Percentiles rank a stretch among this genome's conserved stretches.
Evolutionary conservation across 371 early-diverging fungal species (phyloP).

Genomic region (Syncephalastrum monosporum): DNA sequence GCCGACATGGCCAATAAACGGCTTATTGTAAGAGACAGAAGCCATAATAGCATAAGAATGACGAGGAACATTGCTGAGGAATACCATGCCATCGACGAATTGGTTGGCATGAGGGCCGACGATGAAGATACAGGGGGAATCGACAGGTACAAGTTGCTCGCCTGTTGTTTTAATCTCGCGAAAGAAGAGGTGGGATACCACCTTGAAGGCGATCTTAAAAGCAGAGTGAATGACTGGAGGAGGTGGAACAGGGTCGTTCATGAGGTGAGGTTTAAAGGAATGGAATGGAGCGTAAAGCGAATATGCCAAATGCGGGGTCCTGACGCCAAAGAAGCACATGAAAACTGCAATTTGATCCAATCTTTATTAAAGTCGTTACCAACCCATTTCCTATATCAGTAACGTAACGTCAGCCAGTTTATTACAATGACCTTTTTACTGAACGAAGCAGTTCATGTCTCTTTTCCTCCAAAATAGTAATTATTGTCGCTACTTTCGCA

Average conservation of each 20-base stretch:
- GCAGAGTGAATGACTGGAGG: conserved; percentile 14
- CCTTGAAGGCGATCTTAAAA: conserved; percentile 13
- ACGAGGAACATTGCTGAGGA: conserved; percentile 74
- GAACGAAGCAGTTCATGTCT: no score
- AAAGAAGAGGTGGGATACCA: conserved; percentile 72
- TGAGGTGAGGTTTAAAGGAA: background rate
- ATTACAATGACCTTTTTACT: no score
- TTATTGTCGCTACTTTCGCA: no score
- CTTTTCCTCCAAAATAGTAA: no score
- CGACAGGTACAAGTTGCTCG: conserved; percentile 77
- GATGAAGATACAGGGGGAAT: conserved; percentile 93
- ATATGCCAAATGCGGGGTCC: no score
- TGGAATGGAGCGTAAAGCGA: no score
- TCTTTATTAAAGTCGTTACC: no score
- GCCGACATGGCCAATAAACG: conserved; percentile 81
- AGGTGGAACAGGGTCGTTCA: background rate
- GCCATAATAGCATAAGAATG: conserved; percentile 85
- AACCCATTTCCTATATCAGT: no score
- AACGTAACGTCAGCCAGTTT: no score
- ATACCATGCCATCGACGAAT: conserved; percentile 91
- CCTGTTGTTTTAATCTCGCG: conserved; percentile 87
- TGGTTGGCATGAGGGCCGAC: conserved; percentile 96
- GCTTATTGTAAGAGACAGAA: conserved; percentile 78
- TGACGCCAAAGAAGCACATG: no score
- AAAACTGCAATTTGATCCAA: no score